Conservation (phyloP, 192 early-diverging fungal species). For the Coemansia biformis region DNA sequence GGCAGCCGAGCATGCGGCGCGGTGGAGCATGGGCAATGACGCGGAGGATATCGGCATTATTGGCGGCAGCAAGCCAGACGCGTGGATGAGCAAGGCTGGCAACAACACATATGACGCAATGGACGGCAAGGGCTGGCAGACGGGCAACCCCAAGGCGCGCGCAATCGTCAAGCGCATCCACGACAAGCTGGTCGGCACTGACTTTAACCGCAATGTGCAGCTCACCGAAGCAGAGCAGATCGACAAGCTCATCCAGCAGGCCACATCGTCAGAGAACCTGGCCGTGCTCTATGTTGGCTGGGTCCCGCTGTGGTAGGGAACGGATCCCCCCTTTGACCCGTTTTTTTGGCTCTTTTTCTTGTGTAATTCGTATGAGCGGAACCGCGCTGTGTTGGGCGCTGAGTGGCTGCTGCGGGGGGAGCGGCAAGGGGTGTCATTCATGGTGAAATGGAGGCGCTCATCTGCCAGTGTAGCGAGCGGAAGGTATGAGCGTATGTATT, state of each 20-base stretch:
- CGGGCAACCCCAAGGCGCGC: conserved; percentile 74
- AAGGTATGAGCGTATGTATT: too few relatives aligned
- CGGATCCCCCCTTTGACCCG: too few relatives aligned
- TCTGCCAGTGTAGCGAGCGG: too few relatives aligned
- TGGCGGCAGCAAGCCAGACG: background rate
- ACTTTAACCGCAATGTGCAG: conserved; percentile 79
- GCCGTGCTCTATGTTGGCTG: conserved; percentile 34
- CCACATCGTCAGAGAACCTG: conserved; percentile 87
- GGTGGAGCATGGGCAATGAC: conserved; percentile 4
- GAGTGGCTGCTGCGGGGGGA: too few relatives aligned
- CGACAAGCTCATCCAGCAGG: conserved; percentile 85
- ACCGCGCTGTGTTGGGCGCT: too few relatives aligned
- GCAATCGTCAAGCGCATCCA: conserved; percentile 87
- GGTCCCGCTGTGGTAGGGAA: conserved; percentile 42
- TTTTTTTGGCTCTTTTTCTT: too few relatives aligned
- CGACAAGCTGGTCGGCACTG: conserved; percentile 93
- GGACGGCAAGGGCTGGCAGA: conserved; percentile 32
- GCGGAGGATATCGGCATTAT: background rate
- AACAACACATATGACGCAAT: conserved; percentile 10
- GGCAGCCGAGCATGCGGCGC: conserved; percentile 4
- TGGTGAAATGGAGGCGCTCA: too few relatives aligned
- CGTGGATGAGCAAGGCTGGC: conserved; percentile 4
- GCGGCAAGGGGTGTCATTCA: too few relatives aligned
- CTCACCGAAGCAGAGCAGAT: conserved; percentile 86
- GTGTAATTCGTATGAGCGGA: too few relatives aligned